Percentiles rank a stretch among this genome's conserved stretches.
Conservation (phyloP, 352 stramenopile genomes). For the Pythium dissimile region DNA sequence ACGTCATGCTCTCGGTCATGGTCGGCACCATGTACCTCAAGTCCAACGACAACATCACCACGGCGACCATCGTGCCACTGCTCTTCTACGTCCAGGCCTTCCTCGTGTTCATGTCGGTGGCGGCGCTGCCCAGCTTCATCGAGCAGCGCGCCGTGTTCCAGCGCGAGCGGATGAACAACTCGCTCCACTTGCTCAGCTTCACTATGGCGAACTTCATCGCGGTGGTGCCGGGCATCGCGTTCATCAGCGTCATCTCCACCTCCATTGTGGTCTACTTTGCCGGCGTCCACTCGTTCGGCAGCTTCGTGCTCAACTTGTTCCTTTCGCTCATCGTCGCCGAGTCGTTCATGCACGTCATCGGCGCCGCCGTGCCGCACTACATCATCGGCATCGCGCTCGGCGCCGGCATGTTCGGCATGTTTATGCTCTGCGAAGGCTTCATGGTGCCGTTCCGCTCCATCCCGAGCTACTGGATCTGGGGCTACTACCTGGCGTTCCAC, state of each 20-base stretch:
- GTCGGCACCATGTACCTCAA: constrained; percentile 70
- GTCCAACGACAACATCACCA: constrained; percentile 35
- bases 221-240: constrained; percentile 52
- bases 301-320: constrained; percentile 73
- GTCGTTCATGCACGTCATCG: constrained; percentile 78
- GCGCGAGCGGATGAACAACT: constrained; percentile 80
- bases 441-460: constrained; percentile 68
- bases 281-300: constrained; percentile 49
- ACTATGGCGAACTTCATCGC: constrained; percentile 71
- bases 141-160: constrained; percentile 82
- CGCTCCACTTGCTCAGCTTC: constrained; percentile 73
- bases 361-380: constrained; percentile 77
- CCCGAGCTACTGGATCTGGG: constrained; percentile 74
- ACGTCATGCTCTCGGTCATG: constrained; percentile 68
- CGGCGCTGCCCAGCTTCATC: constrained; percentile 80
- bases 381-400: constrained; percentile 85
- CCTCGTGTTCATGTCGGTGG: constrained; percentile 90
- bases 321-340: constrained; percentile 75
- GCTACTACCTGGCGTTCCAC: constrained; percentile 86
- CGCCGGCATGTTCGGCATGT: constrained; percentile 81
- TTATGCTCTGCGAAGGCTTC: constrained; percentile 88
- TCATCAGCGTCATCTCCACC: constrained; percentile 53
- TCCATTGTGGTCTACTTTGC: constrained; percentile 50
- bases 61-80: constrained; percentile 45
- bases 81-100: constrained; percentile 90